Percentiles rank a stretch among this genome's conserved stretches.
Evolutionary conservation across 331 rosid genomes (phyloP).

Genomic region (Acacia concinna): DNA sequence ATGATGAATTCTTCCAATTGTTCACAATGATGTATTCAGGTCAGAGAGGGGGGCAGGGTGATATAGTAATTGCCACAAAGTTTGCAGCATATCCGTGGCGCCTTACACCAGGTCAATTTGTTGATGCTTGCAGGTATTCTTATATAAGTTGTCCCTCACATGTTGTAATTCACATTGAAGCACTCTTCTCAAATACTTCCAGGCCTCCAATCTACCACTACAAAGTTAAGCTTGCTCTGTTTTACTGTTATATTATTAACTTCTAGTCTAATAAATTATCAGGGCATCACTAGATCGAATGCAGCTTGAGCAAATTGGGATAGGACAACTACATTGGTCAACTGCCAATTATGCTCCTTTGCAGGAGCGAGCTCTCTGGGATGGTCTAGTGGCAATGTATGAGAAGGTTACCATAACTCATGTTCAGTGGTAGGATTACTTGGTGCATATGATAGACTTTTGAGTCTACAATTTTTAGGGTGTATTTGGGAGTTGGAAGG

Average conservation of each 20-base stretch:
- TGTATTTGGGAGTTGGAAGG: not conserved
- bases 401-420: constrained; percentile 70
- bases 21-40: constrained; percentile 44
- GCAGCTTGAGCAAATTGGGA: constrained; percentile 86
- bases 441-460: not conserved
- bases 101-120: constrained; percentile 81
- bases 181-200: constrained; percentile 13
- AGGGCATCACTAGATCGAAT: constrained; percentile 88
- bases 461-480: constrained; percentile 1
- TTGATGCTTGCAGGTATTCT: constrained; percentile 83
- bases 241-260: constrained; percentile 21
- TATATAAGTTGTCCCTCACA: not conserved
- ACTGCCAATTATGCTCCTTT: constrained; percentile 89
- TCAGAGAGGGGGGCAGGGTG: constrained; percentile 49
- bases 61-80: constrained; percentile 85
- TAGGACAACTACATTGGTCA: constrained; percentile 96
- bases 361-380: constrained; percentile 88
- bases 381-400: constrained; percentile 95
- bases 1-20: not conserved
- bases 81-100: constrained; percentile 99
- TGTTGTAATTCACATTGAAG: not conserved
- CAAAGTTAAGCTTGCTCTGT: not conserved
- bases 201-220: not conserved
- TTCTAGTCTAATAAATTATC: constrained; percentile 23
- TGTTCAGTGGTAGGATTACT: constrained; percentile 25